phyloP scores from a whole-genome alignment of 2,329 filamentous ascomycete genomes.

The Cytospora paraplurivora region DNA sequence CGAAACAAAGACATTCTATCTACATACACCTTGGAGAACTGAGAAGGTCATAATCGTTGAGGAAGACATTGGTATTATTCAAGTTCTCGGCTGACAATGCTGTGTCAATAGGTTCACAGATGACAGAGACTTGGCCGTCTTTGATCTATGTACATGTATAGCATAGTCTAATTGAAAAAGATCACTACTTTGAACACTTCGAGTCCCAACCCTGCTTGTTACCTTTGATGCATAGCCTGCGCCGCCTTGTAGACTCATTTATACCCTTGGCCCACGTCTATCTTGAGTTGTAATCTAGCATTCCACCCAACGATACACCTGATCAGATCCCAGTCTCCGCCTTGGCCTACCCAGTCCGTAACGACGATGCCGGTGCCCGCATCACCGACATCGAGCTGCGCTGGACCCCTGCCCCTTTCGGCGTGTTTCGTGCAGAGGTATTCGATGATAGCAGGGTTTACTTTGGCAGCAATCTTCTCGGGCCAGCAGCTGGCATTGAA shows the following conservation, averaged over 20 bases:
- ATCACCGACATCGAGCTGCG: slow-evolving; percentile 60
- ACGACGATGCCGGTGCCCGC: slow-evolving; percentile 86
- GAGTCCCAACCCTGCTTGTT: neutral
- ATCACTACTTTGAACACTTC: neutral
- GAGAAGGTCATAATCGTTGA: slow-evolving; percentile 42
- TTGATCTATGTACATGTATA: slow-evolving; percentile 13
- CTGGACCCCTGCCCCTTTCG: slow-evolving; percentile 52
- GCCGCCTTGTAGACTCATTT: neutral
- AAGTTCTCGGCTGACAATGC: slow-evolving; percentile 17
- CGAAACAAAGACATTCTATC: slow-evolving; percentile 42
- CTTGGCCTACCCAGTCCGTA: slow-evolving; percentile 87
- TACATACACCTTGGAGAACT: slow-evolving; percentile 65
- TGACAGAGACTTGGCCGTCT: neutral
- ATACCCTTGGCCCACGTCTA: neutral
- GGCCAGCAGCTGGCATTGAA: slow-evolving; percentile 93
- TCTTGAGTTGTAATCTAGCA: slow-evolving; percentile 58
- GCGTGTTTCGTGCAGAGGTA: slow-evolving; percentile 63
- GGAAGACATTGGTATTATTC: slow-evolving; percentile 15
- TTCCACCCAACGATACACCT: slow-evolving; percentile 92
- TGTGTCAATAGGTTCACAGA: neutral
- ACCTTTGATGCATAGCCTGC: neutral
- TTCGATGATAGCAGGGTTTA: slow-evolving; percentile 76
- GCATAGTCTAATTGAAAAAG: slow-evolving; percentile 6
- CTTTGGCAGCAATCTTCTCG: slow-evolving; percentile 81
- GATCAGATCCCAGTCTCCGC: slow-evolving; percentile 89